These are phyloP conservation scores for Naganishia vishniacii DNA, from an alignment of 768 basidiomycete genomes.

Conservation along the genomic window DNA sequence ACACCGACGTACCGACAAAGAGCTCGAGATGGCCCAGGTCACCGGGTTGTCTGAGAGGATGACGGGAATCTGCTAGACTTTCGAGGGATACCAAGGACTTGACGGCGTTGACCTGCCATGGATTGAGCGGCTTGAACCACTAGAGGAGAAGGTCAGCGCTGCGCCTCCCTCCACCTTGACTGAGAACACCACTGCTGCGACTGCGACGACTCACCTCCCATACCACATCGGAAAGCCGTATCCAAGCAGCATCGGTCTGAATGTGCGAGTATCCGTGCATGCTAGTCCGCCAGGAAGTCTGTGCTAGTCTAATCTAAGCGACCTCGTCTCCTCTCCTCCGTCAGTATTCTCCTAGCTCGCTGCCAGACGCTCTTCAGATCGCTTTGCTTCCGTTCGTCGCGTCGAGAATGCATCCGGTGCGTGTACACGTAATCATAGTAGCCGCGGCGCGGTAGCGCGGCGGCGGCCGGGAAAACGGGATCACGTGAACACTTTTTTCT, in stretches of 20 bases:
- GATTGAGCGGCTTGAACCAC: slow-evolving; percentile 35
- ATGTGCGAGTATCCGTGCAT: background rate
- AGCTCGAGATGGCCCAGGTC: background rate
- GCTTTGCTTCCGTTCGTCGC: too few species aligned
- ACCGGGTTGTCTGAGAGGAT: slow-evolving; percentile 32
- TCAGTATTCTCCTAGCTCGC: too few species aligned
- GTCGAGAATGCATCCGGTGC: too few species aligned
- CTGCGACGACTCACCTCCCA: background rate
- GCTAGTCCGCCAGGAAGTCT: background rate
- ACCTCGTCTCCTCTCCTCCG: too few species aligned
- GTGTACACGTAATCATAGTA: too few species aligned
- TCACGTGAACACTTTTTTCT: too few species aligned
- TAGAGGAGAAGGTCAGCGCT: background rate
- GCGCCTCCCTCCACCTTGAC: too few species aligned
- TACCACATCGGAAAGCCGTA: slow-evolving; percentile 2
- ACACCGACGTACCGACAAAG: background rate
- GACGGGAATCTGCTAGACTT: slow-evolving; percentile 31
- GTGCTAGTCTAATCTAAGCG: too few species aligned
- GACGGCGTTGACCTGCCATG: slow-evolving; percentile 37
- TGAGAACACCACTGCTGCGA: background rate
- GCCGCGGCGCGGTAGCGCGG: too few species aligned
- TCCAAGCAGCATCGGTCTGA: background rate
- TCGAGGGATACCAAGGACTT: slow-evolving; percentile 29
- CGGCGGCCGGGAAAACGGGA: too few species aligned
- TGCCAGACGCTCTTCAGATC: too few species aligned